Evolutionary conservation across 148 eudicot genomes (phyloP), one percentile per base, ranked within the genome.

Genomic region (Chenopodium berlandieri): DNA sequence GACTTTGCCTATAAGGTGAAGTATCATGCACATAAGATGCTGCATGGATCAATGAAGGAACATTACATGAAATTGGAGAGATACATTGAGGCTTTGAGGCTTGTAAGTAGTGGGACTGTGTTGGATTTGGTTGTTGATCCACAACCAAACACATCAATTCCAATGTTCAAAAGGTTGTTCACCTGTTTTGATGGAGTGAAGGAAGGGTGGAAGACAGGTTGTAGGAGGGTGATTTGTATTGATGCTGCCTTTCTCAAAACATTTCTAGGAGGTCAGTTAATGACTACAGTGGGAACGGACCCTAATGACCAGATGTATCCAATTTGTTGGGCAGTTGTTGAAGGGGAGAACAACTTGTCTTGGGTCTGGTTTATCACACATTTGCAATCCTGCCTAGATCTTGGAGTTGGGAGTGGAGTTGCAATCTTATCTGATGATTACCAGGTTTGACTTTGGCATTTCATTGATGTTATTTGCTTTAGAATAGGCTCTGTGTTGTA

Each of bases 251-350:
- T 66, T 3, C 14, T 27, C 0, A 27, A 66, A 25, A 68, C 73
- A 9, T 52, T 50, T 50, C 34, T 47, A 2, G 16, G 73, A 5
- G 81, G 81, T 6, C 30, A 40, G 22, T 1, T 78, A 4, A 2
- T 78, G 23, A 11, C 7, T 68, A 23, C n/a, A 22, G 54, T 78
- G 1, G 65, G 62, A 0, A 50, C 10, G 6, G n/a, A 62, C 22
- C 44, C 74, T 30, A 80, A 71, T 72, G 54, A 72, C 16, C 82
- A 80, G 20, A 58, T 80, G 71, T 80, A 58, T 13, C 82, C 69
- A 0, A 58, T 80, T 9, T 23, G 69, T 1, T 72, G 27, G 68
- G 71, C 12, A 9, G 71, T 60, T 0, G 77, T 73, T 1, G 82
- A 80, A 44, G 69, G 19, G 1, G 81, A 78, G 19, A 78, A 67